Conservation (phyloP, 257 asterid species). For the Capsicum baccatum region DNA sequence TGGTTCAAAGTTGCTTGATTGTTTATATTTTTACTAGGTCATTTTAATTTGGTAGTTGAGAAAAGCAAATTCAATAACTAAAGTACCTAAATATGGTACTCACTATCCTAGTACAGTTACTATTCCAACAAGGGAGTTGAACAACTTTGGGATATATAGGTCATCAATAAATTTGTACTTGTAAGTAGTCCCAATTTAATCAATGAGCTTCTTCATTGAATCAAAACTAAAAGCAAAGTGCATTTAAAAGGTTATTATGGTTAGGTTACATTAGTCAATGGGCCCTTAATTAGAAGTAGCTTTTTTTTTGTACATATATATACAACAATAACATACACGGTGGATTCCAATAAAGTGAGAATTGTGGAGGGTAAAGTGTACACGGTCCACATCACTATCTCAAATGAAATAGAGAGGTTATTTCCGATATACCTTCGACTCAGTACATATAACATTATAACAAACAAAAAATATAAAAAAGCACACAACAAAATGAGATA, state of each 20-base stretch:
- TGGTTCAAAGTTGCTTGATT: background rate
- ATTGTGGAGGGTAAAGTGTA: too few species aligned
- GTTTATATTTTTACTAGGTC: background rate
- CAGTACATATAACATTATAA: too few species aligned
- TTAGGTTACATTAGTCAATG: background rate
- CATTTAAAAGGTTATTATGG: background rate
- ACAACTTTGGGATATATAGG: background rate
- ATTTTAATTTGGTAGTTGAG: conserved; percentile 4
- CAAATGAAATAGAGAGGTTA: too few species aligned
- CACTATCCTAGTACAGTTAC: background rate
- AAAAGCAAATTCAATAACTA: background rate
- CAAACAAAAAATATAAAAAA: too few species aligned
- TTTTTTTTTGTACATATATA: too few species aligned
- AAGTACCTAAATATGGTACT: background rate
- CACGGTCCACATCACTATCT: too few species aligned
- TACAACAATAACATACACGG: too few species aligned
- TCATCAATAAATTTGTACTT: background rate
- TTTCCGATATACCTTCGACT: too few species aligned
- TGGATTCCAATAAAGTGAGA: too few species aligned
- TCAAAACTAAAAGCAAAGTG: background rate
- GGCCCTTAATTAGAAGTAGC: background rate
- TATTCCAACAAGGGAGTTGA: background rate
- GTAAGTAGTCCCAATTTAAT: background rate
- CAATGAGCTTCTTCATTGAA: background rate
- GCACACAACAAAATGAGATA: too few species aligned